Evolutionary conservation across 2,329 filamentous ascomycete genomes (phyloP), one percentile per base, ranked within the genome.

Genomic region (Fusarium concolor): DNA sequence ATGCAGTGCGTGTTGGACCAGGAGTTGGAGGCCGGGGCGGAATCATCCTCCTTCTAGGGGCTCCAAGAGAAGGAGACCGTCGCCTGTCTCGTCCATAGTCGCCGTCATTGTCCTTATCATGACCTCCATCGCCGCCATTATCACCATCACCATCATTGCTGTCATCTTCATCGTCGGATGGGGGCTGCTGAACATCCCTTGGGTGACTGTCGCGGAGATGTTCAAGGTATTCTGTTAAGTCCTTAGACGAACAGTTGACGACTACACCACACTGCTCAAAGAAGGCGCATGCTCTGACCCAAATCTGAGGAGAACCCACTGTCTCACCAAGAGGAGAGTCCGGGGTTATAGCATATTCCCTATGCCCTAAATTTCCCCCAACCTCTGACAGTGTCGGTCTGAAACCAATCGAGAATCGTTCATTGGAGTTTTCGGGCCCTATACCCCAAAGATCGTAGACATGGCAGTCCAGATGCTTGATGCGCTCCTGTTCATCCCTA

Each of bases 401-500:
- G 9, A 31, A 11, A 10, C 28, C 28, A 4, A 11, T 3, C 8
- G 28, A 10, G 28, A 10, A 29, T 10, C 28, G 28, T 10, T 10
- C 10, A 29, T 10, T 6, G 28, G 6, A 11, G 12, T 31, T 12
- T 11, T 31, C 10, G 3, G 29, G 11, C 12, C 10, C 29, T 10
- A n/a, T 9, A 20, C 58, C 56, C 71, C 71, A 74, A 9, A 74
- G 71, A 1, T 41, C 4, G 12, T 71, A 59, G 35, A 67, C 26
- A 42, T 74, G 71, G 5, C 70, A 74, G 26, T 74, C 71, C 17
- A 71, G 31, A 41, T 74, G 71, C 41, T 58, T 54, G 41, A 62
- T 53, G n/a, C 68, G 62, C 6, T 71, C 64, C 1, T 54, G 22
- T 0, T 24, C 12, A 4, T 54, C 41, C 4, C 39, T 24, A 3